Conservation (phyloP, 768 basidiomycete genomes). For the Lactarius akahatsu region DNA sequence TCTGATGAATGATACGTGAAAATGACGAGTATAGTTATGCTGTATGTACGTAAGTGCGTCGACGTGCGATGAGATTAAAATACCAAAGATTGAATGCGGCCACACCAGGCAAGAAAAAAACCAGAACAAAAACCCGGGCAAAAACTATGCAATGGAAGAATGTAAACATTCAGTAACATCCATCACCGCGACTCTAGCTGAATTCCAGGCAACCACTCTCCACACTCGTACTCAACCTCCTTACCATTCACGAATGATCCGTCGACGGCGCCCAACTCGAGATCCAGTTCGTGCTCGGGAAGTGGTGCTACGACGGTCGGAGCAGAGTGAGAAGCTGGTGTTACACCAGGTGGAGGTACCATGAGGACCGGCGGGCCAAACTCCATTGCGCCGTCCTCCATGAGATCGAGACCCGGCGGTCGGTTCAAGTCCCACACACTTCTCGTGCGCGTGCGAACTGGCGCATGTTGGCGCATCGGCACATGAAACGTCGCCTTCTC, state of each 20-base stretch:
- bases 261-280: constrained; percentile 31
- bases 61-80: constrained; percentile 14
- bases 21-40: constrained; percentile 16
- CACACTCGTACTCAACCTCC: constrained; percentile 21
- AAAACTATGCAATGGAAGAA: constrained; percentile 12
- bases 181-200: constrained; percentile 16
- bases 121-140: constrained; percentile 10
- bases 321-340: constrained; percentile 23
- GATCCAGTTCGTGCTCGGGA: constrained; percentile 31
- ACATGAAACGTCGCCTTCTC: constrained; percentile 18
- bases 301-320: constrained; percentile 27
- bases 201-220: constrained; percentile 29
- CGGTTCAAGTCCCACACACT: constrained; percentile 31
- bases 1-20: constrained; percentile 4
- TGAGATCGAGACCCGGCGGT: constrained; percentile 17
- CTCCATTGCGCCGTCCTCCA: constrained; percentile 6
- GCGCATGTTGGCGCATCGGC: constrained; percentile 20
- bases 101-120: constrained; percentile 7
- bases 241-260: constrained; percentile 10
- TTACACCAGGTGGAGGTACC: constrained; percentile 26
- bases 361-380: constrained; percentile 23
- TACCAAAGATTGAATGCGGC: constrained; percentile 11
- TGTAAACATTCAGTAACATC: constrained; percentile 1
- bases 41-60: constrained; percentile 14
- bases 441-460: constrained; percentile 31